Evolutionary conservation across 202 grass and related monocot species (phyloP).

Genomic region (Thinopyrum obtusiflorum): DNA sequence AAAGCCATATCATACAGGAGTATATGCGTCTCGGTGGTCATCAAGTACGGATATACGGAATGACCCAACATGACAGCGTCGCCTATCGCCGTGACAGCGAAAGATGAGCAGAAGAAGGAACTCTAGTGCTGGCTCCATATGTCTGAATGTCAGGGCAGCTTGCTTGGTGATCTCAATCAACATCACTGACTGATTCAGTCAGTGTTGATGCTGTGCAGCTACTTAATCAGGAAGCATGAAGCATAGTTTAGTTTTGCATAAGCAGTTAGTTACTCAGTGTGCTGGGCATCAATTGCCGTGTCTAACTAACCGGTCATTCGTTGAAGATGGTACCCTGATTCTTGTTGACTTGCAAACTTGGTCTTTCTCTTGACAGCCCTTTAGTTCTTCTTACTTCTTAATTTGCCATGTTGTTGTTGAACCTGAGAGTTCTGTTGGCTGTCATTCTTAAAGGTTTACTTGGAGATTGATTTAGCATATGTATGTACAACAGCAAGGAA

Average conservation of each 20-base stretch:
- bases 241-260: too few relatives aligned
- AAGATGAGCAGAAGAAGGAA: background rate
- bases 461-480: background rate
- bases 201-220: too few relatives aligned
- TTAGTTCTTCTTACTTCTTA: too few relatives aligned
- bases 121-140: slow-evolving; percentile 14
- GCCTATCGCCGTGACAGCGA: background rate
- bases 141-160: slow-evolving; percentile 25
- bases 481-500: background rate
- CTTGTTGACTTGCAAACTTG: too few relatives aligned
- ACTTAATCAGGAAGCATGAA: too few relatives aligned
- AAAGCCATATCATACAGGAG: background rate
- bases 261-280: too few relatives aligned
- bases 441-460: background rate
- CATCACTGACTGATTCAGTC: too few relatives aligned
- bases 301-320: too few relatives aligned
- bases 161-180: slow-evolving; percentile 3
- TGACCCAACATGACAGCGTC: background rate
- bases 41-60: background rate
- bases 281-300: too few relatives aligned
- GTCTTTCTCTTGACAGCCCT: too few relatives aligned
- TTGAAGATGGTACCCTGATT: too few relatives aligned
- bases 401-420: background rate
- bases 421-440: background rate
- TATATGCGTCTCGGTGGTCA: too few relatives aligned